Evolutionary conservation across 768 basidiomycete genomes (phyloP), one percentile per base, ranked within the genome.

Genomic region (Tylopilus vinaceipallidus): DNA sequence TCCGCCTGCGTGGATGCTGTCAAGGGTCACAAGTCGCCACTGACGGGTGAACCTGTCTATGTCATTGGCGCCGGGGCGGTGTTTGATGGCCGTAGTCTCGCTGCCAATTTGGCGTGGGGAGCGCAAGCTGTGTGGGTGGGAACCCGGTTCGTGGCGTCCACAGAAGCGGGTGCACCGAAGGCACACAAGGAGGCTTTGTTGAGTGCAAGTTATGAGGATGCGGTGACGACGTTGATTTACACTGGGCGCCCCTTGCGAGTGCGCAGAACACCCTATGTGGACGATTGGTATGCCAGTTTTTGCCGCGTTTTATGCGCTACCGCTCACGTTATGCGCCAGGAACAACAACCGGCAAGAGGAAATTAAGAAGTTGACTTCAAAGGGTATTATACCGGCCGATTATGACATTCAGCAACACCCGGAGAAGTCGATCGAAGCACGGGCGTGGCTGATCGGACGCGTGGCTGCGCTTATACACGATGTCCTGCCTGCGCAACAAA

Each of bases 1-100:
- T 92, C 93, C 9, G 91, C 91, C 0, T 90, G 88, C 59, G 91
- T 95, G 39, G 92, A 95, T 60, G 81, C 79, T 20, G 84, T 85
- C 63, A 87, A 83, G 63, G 88, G 87, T 8, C 77, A 75, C 69
- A 86, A 73, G 56, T 89, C 88, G 0, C 84, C 91, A 10, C 70
- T 97, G 52, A 95, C 86, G 0, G 89, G 90, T 40, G 73, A 83
- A 57, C 91, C 91, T 0, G 76, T 97, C 11, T 89, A 91, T 62
- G 90, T 98, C 37, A 71, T 98, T 50, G 94, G 91, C 23, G 94
- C 94, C 5, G 94, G 94, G 27, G 94, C 91, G 0, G 87, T 98
- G 17, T 91, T 82, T 69, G 91, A 95, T 57, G 93, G 93, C 5
- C 80, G 93, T 42, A 80, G 88, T 50, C 75, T 95, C 9, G 93